phyloP scores from a whole-genome alignment of 164 flowering plant species.

The Euptelea pleiosperma region DNA sequence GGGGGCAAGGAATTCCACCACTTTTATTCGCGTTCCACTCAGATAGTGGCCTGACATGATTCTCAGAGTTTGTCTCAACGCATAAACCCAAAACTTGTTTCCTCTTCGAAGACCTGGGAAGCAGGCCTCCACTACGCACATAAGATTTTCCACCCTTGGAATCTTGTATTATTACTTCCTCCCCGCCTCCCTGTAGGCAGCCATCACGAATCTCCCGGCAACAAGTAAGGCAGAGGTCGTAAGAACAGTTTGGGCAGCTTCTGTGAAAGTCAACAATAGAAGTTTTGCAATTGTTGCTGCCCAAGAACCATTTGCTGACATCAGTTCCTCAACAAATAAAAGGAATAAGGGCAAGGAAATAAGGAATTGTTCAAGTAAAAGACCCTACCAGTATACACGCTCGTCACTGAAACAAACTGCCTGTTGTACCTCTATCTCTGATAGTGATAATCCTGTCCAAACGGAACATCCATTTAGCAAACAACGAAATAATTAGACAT shows the following conservation, averaged over 20 bases:
- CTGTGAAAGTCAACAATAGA: slow-evolving; percentile 60
- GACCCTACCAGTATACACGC: slow-evolving; percentile 52
- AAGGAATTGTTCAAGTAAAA: not conserved
- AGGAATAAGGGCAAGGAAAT: not conserved
- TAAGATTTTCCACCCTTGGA: slow-evolving; percentile 30
- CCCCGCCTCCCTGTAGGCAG: slow-evolving; percentile 23
- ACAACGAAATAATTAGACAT: not conserved
- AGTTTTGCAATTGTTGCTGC: slow-evolving; percentile 60
- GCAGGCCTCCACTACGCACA: slow-evolving; percentile 34
- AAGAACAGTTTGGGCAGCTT: slow-evolving; percentile 50
- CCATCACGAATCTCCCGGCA: slow-evolving; percentile 58
- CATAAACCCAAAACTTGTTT: not conserved
- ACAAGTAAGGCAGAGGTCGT: slow-evolving; percentile 66
- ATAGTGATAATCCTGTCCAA: slow-evolving; percentile 32
- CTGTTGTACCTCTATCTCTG: slow-evolving; percentile 26
- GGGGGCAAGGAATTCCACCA: slow-evolving; percentile 63
- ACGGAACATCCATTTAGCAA: slow-evolving; percentile 4
- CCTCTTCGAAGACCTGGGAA: not conserved
- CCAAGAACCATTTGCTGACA: slow-evolving; percentile 6
- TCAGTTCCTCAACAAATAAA: slow-evolving; percentile 5
- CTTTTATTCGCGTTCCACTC: slow-evolving; percentile 42
- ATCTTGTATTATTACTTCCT: slow-evolving; percentile 28
- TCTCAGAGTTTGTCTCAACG: slow-evolving; percentile 6
- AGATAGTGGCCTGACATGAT: slow-evolving; percentile 8
- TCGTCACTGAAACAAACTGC: slow-evolving; percentile 27